Evolutionary conservation across 2,329 filamentous ascomycete species (phyloP).

Genomic region (Aspergillus viridinutans): DNA sequence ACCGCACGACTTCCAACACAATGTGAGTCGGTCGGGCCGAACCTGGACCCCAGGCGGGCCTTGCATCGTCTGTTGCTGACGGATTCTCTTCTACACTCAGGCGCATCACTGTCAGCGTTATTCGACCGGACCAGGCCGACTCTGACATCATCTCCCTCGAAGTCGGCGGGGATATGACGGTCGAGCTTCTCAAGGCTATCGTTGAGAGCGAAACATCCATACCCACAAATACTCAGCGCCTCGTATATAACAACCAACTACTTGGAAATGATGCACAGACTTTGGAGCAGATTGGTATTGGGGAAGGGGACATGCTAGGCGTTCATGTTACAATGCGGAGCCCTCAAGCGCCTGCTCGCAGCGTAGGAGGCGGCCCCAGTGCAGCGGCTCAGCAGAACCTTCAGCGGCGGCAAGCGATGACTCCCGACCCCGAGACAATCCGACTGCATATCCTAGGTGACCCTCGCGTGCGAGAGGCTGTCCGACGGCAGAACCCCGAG

Average conservation of each 20-base stretch:
- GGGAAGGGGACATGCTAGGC: constrained; percentile 87
- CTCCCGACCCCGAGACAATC: constrained; percentile 69
- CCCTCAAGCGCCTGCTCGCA: constrained; percentile 28
- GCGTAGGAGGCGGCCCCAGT: constrained; percentile 24
- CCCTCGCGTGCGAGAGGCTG: constrained; percentile 65
- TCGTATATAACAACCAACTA: constrained; percentile 85
- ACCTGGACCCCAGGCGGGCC: neutral
- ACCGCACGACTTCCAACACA: constrained; percentile 7
- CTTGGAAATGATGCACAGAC: constrained; percentile 75
- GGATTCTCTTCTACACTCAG: constrained; percentile 41
- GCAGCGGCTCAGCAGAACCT: constrained; percentile 26
- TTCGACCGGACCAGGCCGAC: constrained; percentile 66
- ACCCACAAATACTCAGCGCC: constrained; percentile 67
- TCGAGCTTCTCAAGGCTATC: constrained; percentile 81
- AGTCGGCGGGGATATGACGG: constrained; percentile 74
- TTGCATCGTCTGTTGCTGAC: neutral
- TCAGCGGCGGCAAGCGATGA: constrained; percentile 28
- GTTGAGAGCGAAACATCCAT: constrained; percentile 80
- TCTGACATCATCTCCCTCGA: constrained; percentile 77
- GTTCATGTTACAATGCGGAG: constrained; percentile 60
- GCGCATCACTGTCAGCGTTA: constrained; percentile 84
- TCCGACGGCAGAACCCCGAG: constrained; percentile 69
- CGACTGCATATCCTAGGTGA: constrained; percentile 79
- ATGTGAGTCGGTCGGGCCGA: constrained; percentile 15
- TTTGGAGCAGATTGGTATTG: constrained; percentile 73